A percentile compares a stretch with the other conserved stretches of the same genome.
Evolutionary conservation across 2,329 filamentous ascomycete genomes (phyloP).

Genomic region (Nemania bipapillata): DNA sequence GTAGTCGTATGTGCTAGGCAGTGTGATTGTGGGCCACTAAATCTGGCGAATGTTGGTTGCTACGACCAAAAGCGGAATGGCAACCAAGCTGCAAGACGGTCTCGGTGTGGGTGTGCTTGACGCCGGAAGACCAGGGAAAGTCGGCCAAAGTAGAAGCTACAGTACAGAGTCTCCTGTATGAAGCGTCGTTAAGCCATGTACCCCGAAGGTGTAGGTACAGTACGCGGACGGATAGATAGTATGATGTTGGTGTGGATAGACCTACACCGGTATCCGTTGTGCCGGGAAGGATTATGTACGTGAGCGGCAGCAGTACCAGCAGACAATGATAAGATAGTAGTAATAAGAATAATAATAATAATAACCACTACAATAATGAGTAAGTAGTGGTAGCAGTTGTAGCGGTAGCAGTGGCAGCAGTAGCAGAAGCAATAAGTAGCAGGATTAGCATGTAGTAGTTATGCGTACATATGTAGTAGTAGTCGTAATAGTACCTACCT

Average conservation of each 20-base stretch:
- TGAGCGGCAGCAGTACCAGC: not conserved
- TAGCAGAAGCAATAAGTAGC: not conserved
- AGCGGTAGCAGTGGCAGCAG: not conserved
- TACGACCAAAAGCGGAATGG: constrained; percentile 46
- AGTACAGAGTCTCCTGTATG: constrained; percentile 26
- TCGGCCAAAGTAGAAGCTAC: constrained; percentile 22
- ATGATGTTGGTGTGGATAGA: constrained; percentile 25
- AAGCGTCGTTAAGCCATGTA: constrained; percentile 20
- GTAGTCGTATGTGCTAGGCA: constrained; percentile 45
- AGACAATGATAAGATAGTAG: not conserved
- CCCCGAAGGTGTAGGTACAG: constrained; percentile 23
- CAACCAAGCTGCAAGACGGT: constrained; percentile 43
- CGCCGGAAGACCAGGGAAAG: constrained; percentile 11
- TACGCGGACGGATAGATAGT: constrained; percentile 16
- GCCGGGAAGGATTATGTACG: constrained; percentile 18
- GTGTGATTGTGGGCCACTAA: constrained; percentile 51
- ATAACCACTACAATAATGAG: not conserved
- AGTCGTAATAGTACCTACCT: constrained; percentile 4
- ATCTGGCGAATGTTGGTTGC: constrained; percentile 43
- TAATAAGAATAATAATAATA: not conserved
- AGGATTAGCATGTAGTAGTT: not conserved
- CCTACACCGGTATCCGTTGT: constrained; percentile 14
- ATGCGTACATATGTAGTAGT: no score
- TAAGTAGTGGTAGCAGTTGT: not conserved
- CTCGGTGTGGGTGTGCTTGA: constrained; percentile 36